phyloP scores from a whole-genome alignment of 306 rosid species.

The Lathyrus tuberosus region DNA sequence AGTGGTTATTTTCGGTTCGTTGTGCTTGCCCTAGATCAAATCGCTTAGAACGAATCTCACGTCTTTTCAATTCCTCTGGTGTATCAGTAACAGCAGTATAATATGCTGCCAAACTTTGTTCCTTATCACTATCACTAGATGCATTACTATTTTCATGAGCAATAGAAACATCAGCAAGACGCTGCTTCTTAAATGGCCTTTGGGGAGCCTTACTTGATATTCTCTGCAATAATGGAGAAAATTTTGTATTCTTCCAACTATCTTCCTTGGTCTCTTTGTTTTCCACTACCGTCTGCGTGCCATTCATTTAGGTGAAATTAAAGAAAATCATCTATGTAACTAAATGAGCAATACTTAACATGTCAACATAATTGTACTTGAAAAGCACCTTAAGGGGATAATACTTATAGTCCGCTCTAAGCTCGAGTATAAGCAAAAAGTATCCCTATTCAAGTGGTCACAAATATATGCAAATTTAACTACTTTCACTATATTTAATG shows the following conservation, averaged over 20 bases:
- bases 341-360: neutral
- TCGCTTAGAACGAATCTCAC: slow-evolving; percentile 90
- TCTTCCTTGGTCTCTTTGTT: slow-evolving; percentile 59
- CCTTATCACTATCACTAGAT: slow-evolving; percentile 92
- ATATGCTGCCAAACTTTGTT: slow-evolving; percentile 70
- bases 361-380: slow-evolving; percentile 25
- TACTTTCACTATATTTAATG: neutral
- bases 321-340: slow-evolving; percentile 18
- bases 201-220: slow-evolving; percentile 56
- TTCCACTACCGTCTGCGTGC: slow-evolving; percentile 61
- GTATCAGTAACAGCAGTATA: slow-evolving; percentile 72
- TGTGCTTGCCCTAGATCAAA: slow-evolving; percentile 85
- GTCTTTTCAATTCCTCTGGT: slow-evolving; percentile 91
- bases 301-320: slow-evolving; percentile 26
- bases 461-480: slow-evolving; percentile 1
- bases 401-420: neutral
- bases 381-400: slow-evolving; percentile 5
- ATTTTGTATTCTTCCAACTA: slow-evolving; percentile 53
- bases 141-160: slow-evolving; percentile 68
- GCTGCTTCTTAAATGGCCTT: slow-evolving; percentile 78
- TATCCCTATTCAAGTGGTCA: neutral
- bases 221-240: slow-evolving; percentile 61
- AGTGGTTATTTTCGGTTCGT: slow-evolving; percentile 58
- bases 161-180: slow-evolving; percentile 56
- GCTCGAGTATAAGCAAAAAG: neutral